These are phyloP conservation scores for Xylariomycetidae sp. DNA, from an alignment of 2,329 filamentous ascomycete species.

Conservation along the genomic window DNA sequence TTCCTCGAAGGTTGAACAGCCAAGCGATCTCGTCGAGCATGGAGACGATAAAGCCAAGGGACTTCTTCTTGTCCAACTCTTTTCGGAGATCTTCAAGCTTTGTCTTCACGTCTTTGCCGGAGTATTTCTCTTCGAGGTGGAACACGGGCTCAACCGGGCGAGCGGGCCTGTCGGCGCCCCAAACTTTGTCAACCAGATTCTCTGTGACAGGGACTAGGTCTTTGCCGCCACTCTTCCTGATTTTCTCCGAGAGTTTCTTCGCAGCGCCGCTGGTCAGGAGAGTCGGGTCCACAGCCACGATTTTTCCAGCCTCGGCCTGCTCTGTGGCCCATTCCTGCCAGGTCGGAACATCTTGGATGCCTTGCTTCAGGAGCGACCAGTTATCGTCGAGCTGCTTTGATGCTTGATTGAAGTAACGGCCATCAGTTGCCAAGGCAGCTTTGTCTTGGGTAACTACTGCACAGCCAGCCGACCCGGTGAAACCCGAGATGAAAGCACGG, in stretches of 20 bases:
- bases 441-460: constrained; percentile 83
- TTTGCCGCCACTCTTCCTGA: constrained; percentile 79
- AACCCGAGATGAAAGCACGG: constrained; percentile 87
- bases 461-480: constrained; percentile 90
- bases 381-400: constrained; percentile 84
- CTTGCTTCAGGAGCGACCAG: constrained; percentile 89
- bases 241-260: constrained; percentile 74
- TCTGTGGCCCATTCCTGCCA: constrained; percentile 96
- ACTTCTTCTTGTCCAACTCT: constrained; percentile 86
- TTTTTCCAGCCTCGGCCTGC: constrained; percentile 79
- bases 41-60: constrained; percentile 80
- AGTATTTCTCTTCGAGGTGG: constrained; percentile 65
- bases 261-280: constrained; percentile 65
- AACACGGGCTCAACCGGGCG: constrained; percentile 73
- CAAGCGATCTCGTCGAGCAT: constrained; percentile 96
- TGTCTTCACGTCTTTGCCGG: constrained; percentile 75
- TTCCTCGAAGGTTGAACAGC: constrained; percentile 96
- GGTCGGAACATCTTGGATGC: constrained; percentile 86
- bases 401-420: constrained; percentile 97
- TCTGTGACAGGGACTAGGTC: constrained; percentile 70
- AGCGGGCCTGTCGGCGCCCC: constrained; percentile 68
- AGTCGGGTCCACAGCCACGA: constrained; percentile 85
- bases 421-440: constrained; percentile 89
- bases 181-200: constrained; percentile 90
- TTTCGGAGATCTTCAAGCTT: constrained; percentile 87